Evolutionary conservation across 1,284 basidiomycete species (phyloP).

Genomic region (Cutaneotrichosporon cutaneum): DNA sequence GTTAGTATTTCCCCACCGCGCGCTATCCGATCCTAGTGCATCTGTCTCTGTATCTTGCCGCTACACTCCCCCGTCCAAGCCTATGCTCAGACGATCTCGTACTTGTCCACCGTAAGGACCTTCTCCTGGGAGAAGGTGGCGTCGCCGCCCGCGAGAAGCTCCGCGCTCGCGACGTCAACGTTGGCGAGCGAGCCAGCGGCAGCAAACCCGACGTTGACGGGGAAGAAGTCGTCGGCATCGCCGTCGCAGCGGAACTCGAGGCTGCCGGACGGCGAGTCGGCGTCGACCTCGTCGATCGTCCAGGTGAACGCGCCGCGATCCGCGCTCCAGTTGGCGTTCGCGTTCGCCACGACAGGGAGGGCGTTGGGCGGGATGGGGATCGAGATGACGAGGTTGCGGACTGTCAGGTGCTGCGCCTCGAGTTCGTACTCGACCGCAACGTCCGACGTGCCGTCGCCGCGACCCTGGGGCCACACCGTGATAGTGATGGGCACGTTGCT

Average conservation of each 20-base stretch:
- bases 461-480: constrained; percentile 93
- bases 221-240: constrained; percentile 90
- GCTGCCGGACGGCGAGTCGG: constrained; percentile 65
- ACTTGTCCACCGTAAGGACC: constrained; percentile 69
- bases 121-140: constrained; percentile 76
- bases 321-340: constrained; percentile 74
- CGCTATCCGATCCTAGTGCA: constrained; percentile 3
- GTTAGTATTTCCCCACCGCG: background rate
- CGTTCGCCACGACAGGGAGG: constrained; percentile 74
- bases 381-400: constrained; percentile 82
- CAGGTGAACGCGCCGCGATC: constrained; percentile 83
- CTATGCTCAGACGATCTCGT: constrained; percentile 53
- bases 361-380: constrained; percentile 88
- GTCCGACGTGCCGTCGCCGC: constrained; percentile 83
- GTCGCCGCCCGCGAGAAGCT: constrained; percentile 61
- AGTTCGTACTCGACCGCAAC: constrained; percentile 97
- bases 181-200: constrained; percentile 74
- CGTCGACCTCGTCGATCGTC: constrained; percentile 61
- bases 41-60: constrained; percentile 5
- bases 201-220: constrained; percentile 79
- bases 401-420: constrained; percentile 72
- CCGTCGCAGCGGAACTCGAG: constrained; percentile 82
- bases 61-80: background rate
- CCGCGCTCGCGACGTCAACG: constrained; percentile 62
- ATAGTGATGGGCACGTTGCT: constrained; percentile 89